Conservation (phyloP, 2,329 filamentous ascomycete genomes). For the Fusarium sp. region DNA sequence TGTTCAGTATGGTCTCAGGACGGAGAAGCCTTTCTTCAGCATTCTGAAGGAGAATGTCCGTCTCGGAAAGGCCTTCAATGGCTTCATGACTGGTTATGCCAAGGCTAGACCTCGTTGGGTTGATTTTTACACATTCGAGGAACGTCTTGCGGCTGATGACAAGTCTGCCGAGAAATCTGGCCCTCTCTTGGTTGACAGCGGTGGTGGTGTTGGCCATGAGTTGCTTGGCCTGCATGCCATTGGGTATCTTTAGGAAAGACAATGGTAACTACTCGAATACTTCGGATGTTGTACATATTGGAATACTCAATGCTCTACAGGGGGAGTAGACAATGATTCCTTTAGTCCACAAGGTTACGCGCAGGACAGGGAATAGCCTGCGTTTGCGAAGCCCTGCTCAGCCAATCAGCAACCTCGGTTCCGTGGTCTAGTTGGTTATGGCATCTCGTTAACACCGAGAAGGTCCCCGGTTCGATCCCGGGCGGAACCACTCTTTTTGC, state of each 20-base stretch:
- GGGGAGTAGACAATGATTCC: no score
- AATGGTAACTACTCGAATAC: no score
- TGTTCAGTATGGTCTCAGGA: constrained; percentile 27
- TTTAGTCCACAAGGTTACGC: background rate
- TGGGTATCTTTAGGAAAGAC: no score
- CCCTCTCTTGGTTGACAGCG: constrained; percentile 26
- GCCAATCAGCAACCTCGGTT: background rate
- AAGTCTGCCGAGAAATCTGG: background rate
- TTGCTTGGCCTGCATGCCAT: background rate
- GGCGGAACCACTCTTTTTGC: background rate
- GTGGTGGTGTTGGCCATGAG: constrained; percentile 24
- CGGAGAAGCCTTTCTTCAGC: constrained; percentile 49
- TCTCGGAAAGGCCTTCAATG: constrained; percentile 48
- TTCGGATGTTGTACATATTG: no score
- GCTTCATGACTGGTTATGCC: constrained; percentile 51
- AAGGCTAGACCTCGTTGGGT: constrained; percentile 50
- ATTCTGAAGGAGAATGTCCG: constrained; percentile 46
- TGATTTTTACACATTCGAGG: constrained; percentile 36
- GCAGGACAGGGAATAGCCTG: background rate
- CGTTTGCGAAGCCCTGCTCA: fast-evolving
- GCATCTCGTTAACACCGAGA: background rate
- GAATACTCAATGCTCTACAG: no score
- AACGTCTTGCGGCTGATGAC: constrained; percentile 8
- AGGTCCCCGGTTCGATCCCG: background rate
- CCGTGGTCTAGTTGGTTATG: background rate